Evolutionary conservation across 192 early-diverging fungal species (phyloP), one percentile per base, ranked within the genome.

Genomic region (Ambispora gerdemannii): DNA sequence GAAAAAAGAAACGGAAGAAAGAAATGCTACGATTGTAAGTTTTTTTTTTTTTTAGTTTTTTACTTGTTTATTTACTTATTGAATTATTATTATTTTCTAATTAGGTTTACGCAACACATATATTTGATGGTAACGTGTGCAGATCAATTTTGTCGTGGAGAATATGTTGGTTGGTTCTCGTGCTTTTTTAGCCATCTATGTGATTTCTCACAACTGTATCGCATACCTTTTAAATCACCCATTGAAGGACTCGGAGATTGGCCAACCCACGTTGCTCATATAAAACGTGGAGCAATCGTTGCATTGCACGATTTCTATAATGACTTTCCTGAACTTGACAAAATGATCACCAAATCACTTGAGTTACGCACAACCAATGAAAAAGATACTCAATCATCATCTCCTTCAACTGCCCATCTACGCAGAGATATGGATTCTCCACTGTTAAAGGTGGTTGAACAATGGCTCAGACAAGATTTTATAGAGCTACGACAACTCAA

Each of bases 51-150:
- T 22, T 52, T 50, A 25, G 61, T 30, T 31, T 50, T 33, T 33
- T 49, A 28, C 1, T 68, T 13, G 13, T 55, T 20, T 22, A 8
- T 58, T 6, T 43, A 61, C 19, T 34, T 25, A 20, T 3, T 31
- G 11, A 71, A 20, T 24, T 19, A 50, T 17, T 72, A 0, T 28
- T 28, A 11, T 28, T 17, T 20, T 17, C n/a, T 8, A 11, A 69
- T 43, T 20, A 77, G 78, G 55, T 80, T 0, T 91, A 92, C 74
- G 91, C 91, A 15, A 92, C 91, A 7, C 91, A 92, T 74, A 92
- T 92, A 67, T 92, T 92, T 73, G 91, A 92, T 79, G 89, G 89
- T 38, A 76, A 89, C 63, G 15, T 22, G n/a, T n/a, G n/a, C n/a
- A n/a, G n/a, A n/a, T n/a, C n/a, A n/a, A n/a, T n/a, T n/a, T n/a